These are phyloP conservation scores for Saraca asoca DNA, from an alignment of 331 rosid species.

Conservation along the genomic window DNA sequence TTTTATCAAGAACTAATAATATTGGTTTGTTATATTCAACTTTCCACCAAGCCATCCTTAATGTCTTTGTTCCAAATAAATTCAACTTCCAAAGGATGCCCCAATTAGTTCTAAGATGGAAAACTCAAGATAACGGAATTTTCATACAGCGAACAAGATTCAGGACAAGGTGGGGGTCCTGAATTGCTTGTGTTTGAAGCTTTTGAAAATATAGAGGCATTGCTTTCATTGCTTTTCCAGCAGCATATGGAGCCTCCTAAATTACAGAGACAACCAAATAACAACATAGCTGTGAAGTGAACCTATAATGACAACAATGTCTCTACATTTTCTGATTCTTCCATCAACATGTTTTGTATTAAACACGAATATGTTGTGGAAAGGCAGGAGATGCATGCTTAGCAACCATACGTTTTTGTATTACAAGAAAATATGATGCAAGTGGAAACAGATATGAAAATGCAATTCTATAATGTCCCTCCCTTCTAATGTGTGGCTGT, in stretches of 20 bases:
- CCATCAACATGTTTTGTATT: constrained; percentile 17
- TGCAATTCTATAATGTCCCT: constrained; percentile 57
- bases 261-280: constrained; percentile 50
- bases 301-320: constrained; percentile 10
- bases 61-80: constrained; percentile 8
- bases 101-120: not conserved
- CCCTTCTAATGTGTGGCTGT: constrained; percentile 53
- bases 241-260: constrained; percentile 59
- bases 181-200: no score
- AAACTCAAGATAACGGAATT: not conserved
- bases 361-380: constrained; percentile 19
- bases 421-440: constrained; percentile 34
- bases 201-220: constrained; percentile 62
- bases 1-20: not conserved
- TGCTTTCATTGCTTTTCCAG: constrained; percentile 66
- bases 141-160: not conserved
- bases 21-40: not conserved
- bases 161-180: not conserved
- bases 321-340: constrained; percentile 13
- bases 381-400: not conserved
- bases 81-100: not conserved
- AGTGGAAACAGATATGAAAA: constrained; percentile 53
- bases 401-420: not conserved
- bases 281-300: constrained; percentile 52
- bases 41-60: constrained; percentile 4